Base-by-base conservation (phyloP, 176 grass and related monocot species). In the Cymbopogon citratus region DNA sequence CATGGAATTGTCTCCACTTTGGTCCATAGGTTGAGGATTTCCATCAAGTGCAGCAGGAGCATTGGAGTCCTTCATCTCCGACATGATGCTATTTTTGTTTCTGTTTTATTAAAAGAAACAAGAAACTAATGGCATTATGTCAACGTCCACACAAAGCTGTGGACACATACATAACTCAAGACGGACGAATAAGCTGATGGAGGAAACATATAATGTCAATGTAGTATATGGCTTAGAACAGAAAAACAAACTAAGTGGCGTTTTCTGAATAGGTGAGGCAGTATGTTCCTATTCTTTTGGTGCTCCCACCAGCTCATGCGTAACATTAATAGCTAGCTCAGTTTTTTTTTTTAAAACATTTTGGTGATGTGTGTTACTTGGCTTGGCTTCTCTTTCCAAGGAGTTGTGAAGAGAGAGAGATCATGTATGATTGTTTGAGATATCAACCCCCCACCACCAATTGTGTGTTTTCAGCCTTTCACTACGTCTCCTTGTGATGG, bases 1-100 rank as follows among this genome's bases (percentile, higher is more conserved):
- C 95, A 97, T 94, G 75, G 87, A 34, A 70, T 68, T 89, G 25
- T 84, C 78, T 71, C 48, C 73, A 45, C 62, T 86, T 72, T 89
- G 91, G 65, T 94, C 91, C 91, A 87, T 88, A 80, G 66, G 89
- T 43, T 91, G 80, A 54, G 79, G 51, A 26, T 86, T 90, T 27
- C 61, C 84, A 66, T 66, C 73, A 36, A 56, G 36, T 36, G 39
- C 66, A 82, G 45, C 66, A 48, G 43, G 65, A 1, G n/a, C 56
- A 68, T 81, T 73, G 60, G 77, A 41, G 28, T 84, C 81, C 72
- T 33, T 33, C 31, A 21, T 81, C 13, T 81, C 85, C 0, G 89
- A 91, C 85, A 83, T 90, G 79, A 60, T 83, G 79, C 83, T 78
- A 63, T 10, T 59, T 59, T 23, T 54, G 49, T 54, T 21, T 54